Conservation (phyloP, 1,139 yeast genomes). For the Geotrichum bryndzae region DNA sequence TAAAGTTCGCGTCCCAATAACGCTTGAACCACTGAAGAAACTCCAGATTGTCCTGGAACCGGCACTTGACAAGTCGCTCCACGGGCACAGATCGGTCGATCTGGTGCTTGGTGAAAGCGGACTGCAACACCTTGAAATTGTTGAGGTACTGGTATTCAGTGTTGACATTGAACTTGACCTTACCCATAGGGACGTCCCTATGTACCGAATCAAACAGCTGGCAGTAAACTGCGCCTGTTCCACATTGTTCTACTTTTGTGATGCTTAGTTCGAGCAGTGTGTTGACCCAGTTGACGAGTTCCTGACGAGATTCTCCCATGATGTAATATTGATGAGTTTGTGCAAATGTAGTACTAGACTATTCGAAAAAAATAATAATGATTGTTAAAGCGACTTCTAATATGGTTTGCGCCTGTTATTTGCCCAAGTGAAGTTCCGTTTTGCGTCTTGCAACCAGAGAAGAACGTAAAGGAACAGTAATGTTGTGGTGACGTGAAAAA, state of each 20-base stretch:
- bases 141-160: constrained; percentile 72
- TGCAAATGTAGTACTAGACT: not conserved
- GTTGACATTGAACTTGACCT: constrained; percentile 64
- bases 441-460: not conserved
- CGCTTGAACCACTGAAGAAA: constrained; percentile 87
- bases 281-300: constrained; percentile 81
- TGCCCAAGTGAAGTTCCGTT: not conserved
- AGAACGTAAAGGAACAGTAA: not conserved
- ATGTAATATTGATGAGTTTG: not conserved
- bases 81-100: constrained; percentile 76
- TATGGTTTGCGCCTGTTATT: not conserved
- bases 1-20: constrained; percentile 71
- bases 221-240: constrained; percentile 92
- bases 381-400: not conserved
- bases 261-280: constrained; percentile 57
- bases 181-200: constrained; percentile 71
- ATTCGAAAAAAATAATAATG: not conserved
- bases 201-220: constrained; percentile 82
- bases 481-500: not conserved
- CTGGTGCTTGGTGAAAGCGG: constrained; percentile 61
- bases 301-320: constrained; percentile 73
- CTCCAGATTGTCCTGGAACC: constrained; percentile 89
- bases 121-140: constrained; percentile 81
- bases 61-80: constrained; percentile 75
- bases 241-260: constrained; percentile 85